phyloP scores from a whole-genome alignment of 345 rosid species.

The Syzygium aromaticum region DNA sequence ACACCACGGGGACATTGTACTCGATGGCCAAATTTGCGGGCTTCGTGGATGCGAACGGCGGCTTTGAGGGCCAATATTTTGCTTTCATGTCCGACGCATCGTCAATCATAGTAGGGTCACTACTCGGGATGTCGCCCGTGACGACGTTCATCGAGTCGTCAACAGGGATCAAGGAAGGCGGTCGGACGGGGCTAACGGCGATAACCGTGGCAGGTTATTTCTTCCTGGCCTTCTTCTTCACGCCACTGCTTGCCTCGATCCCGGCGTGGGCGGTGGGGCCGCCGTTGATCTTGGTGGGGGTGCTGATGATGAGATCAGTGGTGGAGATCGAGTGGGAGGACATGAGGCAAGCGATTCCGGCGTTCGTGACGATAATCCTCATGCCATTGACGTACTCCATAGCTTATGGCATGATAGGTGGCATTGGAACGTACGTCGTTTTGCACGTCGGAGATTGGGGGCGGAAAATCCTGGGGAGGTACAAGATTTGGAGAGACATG shows the following conservation, averaged over 20 bases:
- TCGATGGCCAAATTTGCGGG: conserved; percentile 85
- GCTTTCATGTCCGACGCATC: conserved; percentile 81
- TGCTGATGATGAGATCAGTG: conserved; percentile 88
- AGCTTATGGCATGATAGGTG: conserved; percentile 82
- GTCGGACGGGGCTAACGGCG: conserved; percentile 72
- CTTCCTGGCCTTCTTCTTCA: conserved; percentile 68
- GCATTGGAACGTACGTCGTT: conserved; percentile 68
- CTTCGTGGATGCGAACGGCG: conserved; percentile 38
- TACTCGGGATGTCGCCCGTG: conserved; percentile 82
- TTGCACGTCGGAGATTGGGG: conserved; percentile 69
- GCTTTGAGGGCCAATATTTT: conserved; percentile 70
- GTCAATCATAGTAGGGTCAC: conserved; percentile 67
- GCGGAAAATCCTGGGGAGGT: conserved; percentile 17
- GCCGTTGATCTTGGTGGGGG: conserved; percentile 78
- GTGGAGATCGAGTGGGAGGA: conserved; percentile 81
- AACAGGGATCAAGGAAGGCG: conserved; percentile 80
- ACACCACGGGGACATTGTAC: conserved; percentile 76
- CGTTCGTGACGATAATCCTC: conserved; percentile 60
- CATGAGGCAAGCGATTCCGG: conserved; percentile 84
- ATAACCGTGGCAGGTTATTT: conserved; percentile 69
- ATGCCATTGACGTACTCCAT: conserved; percentile 84
- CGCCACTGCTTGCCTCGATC: conserved; percentile 73
- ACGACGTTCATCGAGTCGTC: conserved; percentile 74
- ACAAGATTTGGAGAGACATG: conserved; percentile 20
- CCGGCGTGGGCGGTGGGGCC: conserved; percentile 97